phyloP scores from a whole-genome alignment of 495 filamentous ascomycete species.

The Glonium stellatum region DNA sequence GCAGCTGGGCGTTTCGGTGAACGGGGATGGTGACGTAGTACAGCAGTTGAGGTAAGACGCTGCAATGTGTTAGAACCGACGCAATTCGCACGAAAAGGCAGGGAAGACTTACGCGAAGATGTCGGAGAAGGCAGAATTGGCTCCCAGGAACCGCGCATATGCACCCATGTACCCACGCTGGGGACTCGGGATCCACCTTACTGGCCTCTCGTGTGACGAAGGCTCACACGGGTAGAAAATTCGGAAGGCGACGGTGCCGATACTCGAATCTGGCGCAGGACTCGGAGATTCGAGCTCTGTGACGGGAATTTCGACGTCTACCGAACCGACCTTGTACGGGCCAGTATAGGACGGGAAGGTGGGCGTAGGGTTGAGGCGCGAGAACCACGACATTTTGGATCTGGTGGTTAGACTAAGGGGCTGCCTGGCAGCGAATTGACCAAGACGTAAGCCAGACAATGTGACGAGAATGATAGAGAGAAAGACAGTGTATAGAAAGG shows the following conservation, averaged over 20 bases:
- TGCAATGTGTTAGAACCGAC: conserved; percentile 22
- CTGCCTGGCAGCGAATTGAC: conserved; percentile 1
- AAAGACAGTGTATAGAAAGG: not conserved
- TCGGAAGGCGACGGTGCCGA: conserved; percentile 64
- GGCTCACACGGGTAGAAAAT: conserved; percentile 64
- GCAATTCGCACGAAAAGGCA: not conserved
- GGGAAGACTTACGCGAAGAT: conserved; percentile 51
- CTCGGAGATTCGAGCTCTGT: conserved; percentile 48
- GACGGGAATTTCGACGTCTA: conserved; percentile 67
- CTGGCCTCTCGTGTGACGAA: conserved; percentile 34
- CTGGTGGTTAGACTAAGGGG: not conserved
- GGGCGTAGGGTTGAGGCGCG: conserved; percentile 49
- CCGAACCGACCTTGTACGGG: conserved; percentile 64
- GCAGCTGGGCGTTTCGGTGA: conserved; percentile 42
- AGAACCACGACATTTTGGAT: conserved; percentile 31
- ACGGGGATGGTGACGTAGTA: conserved; percentile 59
- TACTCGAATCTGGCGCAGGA: conserved; percentile 44
- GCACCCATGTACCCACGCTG: conserved; percentile 61
- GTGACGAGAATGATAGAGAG: not conserved
- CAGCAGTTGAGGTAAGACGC: conserved; percentile 57
- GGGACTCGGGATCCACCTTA: conserved; percentile 67
- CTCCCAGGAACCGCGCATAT: conserved; percentile 61
- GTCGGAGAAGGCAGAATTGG: conserved; percentile 47
- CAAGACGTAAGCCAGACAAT: not conserved
- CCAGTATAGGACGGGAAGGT: conserved; percentile 63